Conservation (phyloP, 2,329 filamentous ascomycete genomes). For the Emergomyces africanus region DNA sequence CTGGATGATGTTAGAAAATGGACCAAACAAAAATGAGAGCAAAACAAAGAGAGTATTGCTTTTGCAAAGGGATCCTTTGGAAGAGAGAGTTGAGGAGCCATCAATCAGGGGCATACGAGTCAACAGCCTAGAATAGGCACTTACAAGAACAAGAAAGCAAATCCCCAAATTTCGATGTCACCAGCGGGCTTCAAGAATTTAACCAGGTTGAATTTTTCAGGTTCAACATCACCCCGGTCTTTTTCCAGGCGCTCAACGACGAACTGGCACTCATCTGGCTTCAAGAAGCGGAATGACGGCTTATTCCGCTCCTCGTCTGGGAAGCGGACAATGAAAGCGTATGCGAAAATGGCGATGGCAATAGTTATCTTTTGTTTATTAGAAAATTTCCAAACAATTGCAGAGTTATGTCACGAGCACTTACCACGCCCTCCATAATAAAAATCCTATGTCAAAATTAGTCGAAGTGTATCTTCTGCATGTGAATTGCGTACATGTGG, state of each 20-base stretch:
- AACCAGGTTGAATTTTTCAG: slow-evolving; percentile 28
- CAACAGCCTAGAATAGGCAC: not conserved
- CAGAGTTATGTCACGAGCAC: not conserved
- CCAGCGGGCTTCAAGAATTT: slow-evolving; percentile 32
- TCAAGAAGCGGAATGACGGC: slow-evolving; percentile 26
- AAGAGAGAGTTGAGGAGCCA: not conserved
- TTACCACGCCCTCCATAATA: slow-evolving; percentile 10
- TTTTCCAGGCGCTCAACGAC: slow-evolving; percentile 35
- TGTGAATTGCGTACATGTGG: not conserved
- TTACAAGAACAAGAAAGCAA: slow-evolving; percentile 34
- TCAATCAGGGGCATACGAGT: not conserved
- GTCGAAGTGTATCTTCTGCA: not conserved
- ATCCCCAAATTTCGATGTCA: slow-evolving; percentile 38
- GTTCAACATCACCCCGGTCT: slow-evolving; percentile 36
- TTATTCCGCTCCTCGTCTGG: slow-evolving; percentile 7
- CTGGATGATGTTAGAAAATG: slow-evolving; percentile 30
- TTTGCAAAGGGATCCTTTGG: too few relatives aligned
- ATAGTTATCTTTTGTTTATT: slow-evolving; percentile 4
- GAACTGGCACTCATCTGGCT: slow-evolving; percentile 31
- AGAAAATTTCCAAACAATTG: not conserved
- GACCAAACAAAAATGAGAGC: too few relatives aligned
- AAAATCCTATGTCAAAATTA: slow-evolving; percentile 6
- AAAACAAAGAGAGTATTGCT: too few relatives aligned
- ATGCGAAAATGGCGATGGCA: slow-evolving; percentile 5
- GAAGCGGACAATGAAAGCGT: slow-evolving; percentile 7